Evolutionary conservation across 2,329 filamentous ascomycete species (phyloP).

Genomic region (Epichloe elymi): DNA sequence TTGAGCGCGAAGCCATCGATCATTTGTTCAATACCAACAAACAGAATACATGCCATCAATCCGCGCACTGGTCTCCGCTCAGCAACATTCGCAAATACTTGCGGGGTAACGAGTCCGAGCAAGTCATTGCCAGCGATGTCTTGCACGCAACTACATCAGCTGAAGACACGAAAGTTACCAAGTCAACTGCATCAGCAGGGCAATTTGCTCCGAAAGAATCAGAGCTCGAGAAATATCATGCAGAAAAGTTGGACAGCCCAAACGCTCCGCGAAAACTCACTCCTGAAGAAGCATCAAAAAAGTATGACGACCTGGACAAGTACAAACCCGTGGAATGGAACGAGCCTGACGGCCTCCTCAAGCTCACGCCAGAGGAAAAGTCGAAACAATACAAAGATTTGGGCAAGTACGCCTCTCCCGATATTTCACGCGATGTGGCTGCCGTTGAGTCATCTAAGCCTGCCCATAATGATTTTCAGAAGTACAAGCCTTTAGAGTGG

Average conservation of each 20-base stretch:
- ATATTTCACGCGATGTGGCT: conserved; percentile 14
- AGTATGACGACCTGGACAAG: conserved; percentile 27
- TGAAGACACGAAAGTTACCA: conserved; percentile 3
- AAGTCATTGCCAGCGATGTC: conserved; percentile 11
- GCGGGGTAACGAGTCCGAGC: conserved; percentile 9
- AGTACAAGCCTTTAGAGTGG: conserved; percentile 25
- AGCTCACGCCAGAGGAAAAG: conserved; percentile 15
- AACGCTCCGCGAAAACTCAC: conserved; percentile 14
- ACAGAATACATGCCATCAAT: conserved; percentile 1
- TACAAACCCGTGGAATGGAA: conserved; percentile 22
- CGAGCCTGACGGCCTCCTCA: conserved; percentile 19
- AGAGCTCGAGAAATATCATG: conserved; percentile 22
- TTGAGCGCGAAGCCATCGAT: conserved; percentile 31
- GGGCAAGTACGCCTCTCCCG: conserved; percentile 20
- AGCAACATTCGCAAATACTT: conserved; percentile 23
- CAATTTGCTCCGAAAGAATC: conserved; percentile 21
- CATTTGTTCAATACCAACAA: conserved; percentile 26
- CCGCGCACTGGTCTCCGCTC: conserved; percentile 12
- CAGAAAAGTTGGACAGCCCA: conserved; percentile 17
- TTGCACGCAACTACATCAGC: conserved; percentile 13
- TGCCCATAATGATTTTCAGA: conserved; percentile 26
- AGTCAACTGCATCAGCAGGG: conserved; percentile 30
- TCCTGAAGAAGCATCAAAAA: conserved; percentile 21
- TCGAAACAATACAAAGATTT: conserved; percentile 23
- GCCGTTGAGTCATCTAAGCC: conserved; percentile 13